Base-by-base conservation (phyloP, 2,329 filamentous ascomycete species). In the Phaeomoniella chlamydospora region DNA sequence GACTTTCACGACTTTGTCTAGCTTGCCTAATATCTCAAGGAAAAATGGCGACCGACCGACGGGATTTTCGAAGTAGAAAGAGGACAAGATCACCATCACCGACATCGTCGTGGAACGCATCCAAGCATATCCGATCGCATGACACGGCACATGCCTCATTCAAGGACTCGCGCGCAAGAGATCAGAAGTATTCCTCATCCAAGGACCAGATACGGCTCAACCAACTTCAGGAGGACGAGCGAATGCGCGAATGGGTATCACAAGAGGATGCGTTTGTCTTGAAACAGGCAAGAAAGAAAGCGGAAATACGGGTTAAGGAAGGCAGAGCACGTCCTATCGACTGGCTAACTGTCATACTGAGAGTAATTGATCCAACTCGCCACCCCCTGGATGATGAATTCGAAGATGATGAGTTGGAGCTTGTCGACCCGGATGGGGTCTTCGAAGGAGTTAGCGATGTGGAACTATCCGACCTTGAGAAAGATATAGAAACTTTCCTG, bases 231-330 rank as follows among this genome's bases (percentile, higher is more conserved):
- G 74, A 85, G 52, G 81, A 86, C 49, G 78, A 87, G 51, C 79
- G 85, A 52, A 80, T 77, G 45, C 69, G 77, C 16, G 72, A 80
- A 51, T 98, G 90, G 68, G 83, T 96, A 14, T 83, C 88, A 36
- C 83, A 93, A 49, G 90, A 98, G 57, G 90, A 98, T 62, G 78
- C 80, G 44, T 98, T 98, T 52, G 90, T 96, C 38, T 65, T 98
- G 51, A 87, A 86, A 58, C 90, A 98, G 61, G 81, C 88, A 33
- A 98, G 96, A 68, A 96, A 92, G 66, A 96, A 94, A 65, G 88
- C 90, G 30, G 83, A 87, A 45, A 92, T 98, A 47, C 80, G 90
- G 29, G 86, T 96, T 32, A 83, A 86, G 47, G 87, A 92, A 57
- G 81, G 82, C 9, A 76, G 92, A 46, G 87, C 88, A 38, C 87